Percentiles rank a stretch among this genome's conserved stretches.
Conservation (phyloP, 495 filamentous ascomycete species). For the Eremomyces bilateralis region DNA sequence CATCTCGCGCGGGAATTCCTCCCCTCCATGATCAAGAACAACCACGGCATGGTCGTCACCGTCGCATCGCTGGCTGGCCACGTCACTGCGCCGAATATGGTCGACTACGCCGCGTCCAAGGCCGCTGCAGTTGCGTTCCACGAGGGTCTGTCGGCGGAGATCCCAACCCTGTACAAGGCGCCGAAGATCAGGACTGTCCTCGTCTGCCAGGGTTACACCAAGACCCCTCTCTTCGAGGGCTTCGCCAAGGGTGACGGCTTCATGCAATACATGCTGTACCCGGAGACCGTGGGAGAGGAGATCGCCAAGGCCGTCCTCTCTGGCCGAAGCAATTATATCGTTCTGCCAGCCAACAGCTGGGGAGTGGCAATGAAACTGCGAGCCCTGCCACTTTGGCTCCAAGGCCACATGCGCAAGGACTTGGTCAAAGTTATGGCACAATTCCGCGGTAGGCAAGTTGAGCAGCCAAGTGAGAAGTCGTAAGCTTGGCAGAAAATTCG, state of each 20-base stretch:
- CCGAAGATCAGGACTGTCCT: slow-evolving; percentile 40
- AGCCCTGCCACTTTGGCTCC: slow-evolving; percentile 24
- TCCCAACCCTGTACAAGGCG: slow-evolving; percentile 38
- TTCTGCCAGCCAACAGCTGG: slow-evolving; percentile 24
- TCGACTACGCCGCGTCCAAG: slow-evolving; percentile 47
- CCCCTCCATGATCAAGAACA: slow-evolving; percentile 33
- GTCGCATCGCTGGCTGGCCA: slow-evolving; percentile 42
- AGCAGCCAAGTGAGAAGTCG: slow-evolving; percentile 11
- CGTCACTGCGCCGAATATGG: slow-evolving; percentile 37
- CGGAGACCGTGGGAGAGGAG: slow-evolving; percentile 43
- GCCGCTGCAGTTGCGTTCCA: slow-evolving; percentile 45
- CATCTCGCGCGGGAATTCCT: slow-evolving; percentile 42
- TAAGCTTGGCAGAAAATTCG: slow-evolving; percentile 2
- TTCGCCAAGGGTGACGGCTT: slow-evolving; percentile 32
- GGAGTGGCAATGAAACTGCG: slow-evolving; percentile 17
- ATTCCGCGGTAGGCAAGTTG: slow-evolving; percentile 11
- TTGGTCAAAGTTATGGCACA: slow-evolving; percentile 9
- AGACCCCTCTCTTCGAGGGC: slow-evolving; percentile 37
- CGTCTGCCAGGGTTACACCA: slow-evolving; percentile 41
- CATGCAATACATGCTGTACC: slow-evolving; percentile 31
- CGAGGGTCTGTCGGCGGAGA: slow-evolving; percentile 42
- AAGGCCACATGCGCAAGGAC: slow-evolving; percentile 15
- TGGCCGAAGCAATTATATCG: slow-evolving; percentile 35
- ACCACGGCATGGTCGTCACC: slow-evolving; percentile 60
- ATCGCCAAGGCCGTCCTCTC: slow-evolving; percentile 35